Evolutionary conservation across 208 protist genomes (phyloP), one percentile per base, ranked within the genome.

Genomic region (Crithidia fasciculata): DNA sequence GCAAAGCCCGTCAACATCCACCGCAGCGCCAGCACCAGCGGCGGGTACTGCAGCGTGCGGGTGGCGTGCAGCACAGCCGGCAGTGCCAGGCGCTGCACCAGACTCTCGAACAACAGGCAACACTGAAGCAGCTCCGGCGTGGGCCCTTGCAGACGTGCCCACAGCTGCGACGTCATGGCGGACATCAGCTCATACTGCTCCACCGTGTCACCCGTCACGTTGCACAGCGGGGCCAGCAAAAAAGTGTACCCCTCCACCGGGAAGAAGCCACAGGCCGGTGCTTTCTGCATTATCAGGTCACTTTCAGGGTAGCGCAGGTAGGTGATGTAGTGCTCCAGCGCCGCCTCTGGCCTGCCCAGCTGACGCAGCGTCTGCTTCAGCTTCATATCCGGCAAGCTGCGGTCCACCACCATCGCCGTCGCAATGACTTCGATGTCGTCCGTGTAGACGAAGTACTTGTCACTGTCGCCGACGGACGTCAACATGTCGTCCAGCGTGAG

Each of bases 1-100:
- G 82, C 85, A 75, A 97, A 97, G 45, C 88, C 90, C 37, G 87
- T 91, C 54, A 88, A 13, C 81, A 97, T 95, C 91, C 93, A 97
- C 69, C 82, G 80, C 53, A 97, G 49, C 10, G 88, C 87, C 45
- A 95, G 76, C 6, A 73, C 73, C 41, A 97, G 82, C 60, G 89
- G 88, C 18, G 89, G 84, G 57, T 81, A 70, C 28, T 85, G 67
- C 10, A 97, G 82, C 15, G 72, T 67, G 41, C 82, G 84, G 0
- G 78, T 84, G n/a, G 85, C 80, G 69, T 97, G 89, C 37, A 93
- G 68, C 44, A 79, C 77, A 8, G 93, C 93, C 16, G 83, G 56
- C 15, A 86, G 82, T 7, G 93, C 93, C 69, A 89, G 78, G 15
- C 81, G 76, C 40, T 80, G 76, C 39, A 91, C 77, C 13, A 95